Base-by-base conservation (phyloP, 2,329 filamentous ascomycete species). In the Fusarium mangiferae region DNA sequence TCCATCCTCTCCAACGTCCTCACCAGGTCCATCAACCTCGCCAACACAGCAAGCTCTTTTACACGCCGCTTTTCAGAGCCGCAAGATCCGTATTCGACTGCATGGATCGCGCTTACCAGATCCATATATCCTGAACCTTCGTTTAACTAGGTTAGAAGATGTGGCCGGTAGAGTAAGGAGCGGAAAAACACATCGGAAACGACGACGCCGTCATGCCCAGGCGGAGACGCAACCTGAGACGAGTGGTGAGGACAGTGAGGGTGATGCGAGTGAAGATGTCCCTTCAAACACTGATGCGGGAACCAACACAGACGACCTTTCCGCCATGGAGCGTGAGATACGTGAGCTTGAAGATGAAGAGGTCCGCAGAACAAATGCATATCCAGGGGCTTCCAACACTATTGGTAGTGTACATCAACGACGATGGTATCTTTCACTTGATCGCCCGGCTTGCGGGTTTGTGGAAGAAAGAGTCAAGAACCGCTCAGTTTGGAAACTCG, bases 371-470 rank as follows among this genome's bases (percentile, higher is more conserved):
- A 89, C 87, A 11, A 94, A 94, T 75, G 90, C 91, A 9, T 94
- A 94, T 75, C 82, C 87, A 0, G 91, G 92, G 10, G 90, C 92
- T 0, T 84, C 77, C 3, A 94, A 94, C 75, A 88, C 85, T 6
- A 90, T 94, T 45, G 89, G 88, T 11, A 93, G 91, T 42, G 83
- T 93, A 8, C 88, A 93, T 75, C 91, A 93, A 79, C 86, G 91
- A 10, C 84, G 85, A 46, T 94, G 91, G 92, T 92, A 89, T 67
- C 76, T 93, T 24, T 88, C 88, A 17, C 83, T 94, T 3, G 92
- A 94, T 76, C 84, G 89, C 18, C 79, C 77, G 33, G 87, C 85
- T 9, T 90, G 87, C 56, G 91, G 91, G 9, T 92, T 93, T 62
- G 79, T 80, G 22, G 82, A 81, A 76, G 79, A 78, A 28, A 78